Percentiles rank a stretch among this genome's conserved stretches.
These are phyloP conservation scores for Parsonsia alboflavescens DNA, from an alignment of 257 asterid species.

Conservation along the genomic window DNA sequence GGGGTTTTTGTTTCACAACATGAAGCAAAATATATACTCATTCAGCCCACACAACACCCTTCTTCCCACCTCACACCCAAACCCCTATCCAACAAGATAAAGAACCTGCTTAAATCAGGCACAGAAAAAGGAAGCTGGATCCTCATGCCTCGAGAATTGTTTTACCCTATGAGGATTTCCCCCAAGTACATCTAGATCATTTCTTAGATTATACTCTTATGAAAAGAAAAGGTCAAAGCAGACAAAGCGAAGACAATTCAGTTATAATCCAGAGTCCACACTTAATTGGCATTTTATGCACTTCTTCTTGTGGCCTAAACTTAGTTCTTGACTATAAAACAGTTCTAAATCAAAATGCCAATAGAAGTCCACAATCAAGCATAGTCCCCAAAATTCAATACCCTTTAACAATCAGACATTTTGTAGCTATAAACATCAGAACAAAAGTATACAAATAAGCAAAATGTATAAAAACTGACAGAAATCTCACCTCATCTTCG, in stretches of 20 bases:
- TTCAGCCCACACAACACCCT: neutral
- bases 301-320: neutral
- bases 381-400: neutral
- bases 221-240: neutral
- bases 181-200: neutral
- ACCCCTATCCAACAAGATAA: neutral
- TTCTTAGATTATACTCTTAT: neutral
- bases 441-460: neutral
- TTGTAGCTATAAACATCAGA: neutral
- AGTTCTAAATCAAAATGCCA: neutral
- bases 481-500: constrained; percentile 74
- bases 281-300: neutral
- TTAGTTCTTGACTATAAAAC: neutral
- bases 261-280: neutral
- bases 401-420: neutral
- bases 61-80: neutral
- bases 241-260: neutral
- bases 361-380: neutral
- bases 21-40: neutral
- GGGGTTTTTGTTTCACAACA: neutral
- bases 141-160: neutral
- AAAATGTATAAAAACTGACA: neutral
- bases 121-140: too few relatives aligned
- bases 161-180: neutral
- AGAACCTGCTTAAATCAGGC: neutral